phyloP scores from a whole-genome alignment of 2,329 filamentous ascomycete species.

The Hymenoscyphus scutula region DNA sequence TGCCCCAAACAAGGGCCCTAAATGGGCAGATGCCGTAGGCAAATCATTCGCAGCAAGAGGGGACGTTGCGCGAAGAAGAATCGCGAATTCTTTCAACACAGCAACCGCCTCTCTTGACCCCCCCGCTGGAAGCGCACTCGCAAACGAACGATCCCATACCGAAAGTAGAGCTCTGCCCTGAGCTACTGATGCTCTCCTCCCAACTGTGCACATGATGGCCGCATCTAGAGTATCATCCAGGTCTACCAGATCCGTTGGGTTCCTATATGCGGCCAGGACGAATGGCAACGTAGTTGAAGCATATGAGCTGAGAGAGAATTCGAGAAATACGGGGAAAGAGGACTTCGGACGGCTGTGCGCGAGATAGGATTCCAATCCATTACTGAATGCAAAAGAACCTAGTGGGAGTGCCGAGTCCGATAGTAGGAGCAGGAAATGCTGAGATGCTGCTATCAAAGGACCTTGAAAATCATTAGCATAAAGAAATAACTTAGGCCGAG shows the following conservation, averaged over 20 bases:
- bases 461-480: constrained; percentile 22
- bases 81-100: constrained; percentile 30
- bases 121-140: constrained; percentile 37
- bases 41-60: constrained; percentile 27
- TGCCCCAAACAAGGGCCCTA: constrained; percentile 69
- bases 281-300: constrained; percentile 73
- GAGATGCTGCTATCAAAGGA: constrained; percentile 24
- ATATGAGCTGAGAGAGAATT: constrained; percentile 67
- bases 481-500: not conserved
- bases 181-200: constrained; percentile 68
- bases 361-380: constrained; percentile 77
- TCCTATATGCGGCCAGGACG: constrained; percentile 63
- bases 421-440: constrained; percentile 72
- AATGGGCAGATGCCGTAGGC: constrained; percentile 58
- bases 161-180: constrained; percentile 73
- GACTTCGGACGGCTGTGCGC: constrained; percentile 56
- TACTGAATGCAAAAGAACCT: constrained; percentile 85
- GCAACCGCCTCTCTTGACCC: constrained; percentile 27
- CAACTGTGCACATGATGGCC: constrained; percentile 74
- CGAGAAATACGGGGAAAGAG: constrained; percentile 65
- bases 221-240: constrained; percentile 78
- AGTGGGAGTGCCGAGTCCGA: constrained; percentile 79
- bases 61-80: constrained; percentile 27
- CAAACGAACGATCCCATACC: constrained; percentile 74
- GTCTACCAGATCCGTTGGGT: constrained; percentile 48